Percentiles rank a stretch among this genome's conserved stretches.
Conservation (phyloP, 1,284 basidiomycete genomes). For the Cystobasidium sp. region DNA sequence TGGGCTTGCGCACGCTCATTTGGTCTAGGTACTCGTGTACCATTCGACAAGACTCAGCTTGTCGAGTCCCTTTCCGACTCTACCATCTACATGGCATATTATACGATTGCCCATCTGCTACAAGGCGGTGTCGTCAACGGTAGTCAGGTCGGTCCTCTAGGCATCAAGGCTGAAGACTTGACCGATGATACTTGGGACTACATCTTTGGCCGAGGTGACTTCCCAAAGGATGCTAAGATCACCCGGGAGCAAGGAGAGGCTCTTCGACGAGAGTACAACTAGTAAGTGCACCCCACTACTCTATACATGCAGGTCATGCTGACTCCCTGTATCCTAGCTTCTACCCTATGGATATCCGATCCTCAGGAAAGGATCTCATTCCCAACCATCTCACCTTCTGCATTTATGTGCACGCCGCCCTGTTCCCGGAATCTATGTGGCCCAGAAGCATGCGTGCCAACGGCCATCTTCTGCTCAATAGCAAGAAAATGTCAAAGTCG, state of each 20-base stretch:
- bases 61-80: constrained; percentile 97
- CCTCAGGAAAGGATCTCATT: constrained; percentile 98
- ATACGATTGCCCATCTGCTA: constrained; percentile 87
- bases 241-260: constrained; percentile 76
- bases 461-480: constrained; percentile 96
- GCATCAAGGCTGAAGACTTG: constrained; percentile 86
- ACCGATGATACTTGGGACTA: constrained; percentile 98
- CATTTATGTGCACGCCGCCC: constrained; percentile 89
- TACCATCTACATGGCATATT: constrained; percentile 99
- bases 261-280: constrained; percentile 84
- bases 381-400: constrained; percentile 96
- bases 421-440: constrained; percentile 95
- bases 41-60: constrained; percentile 96
- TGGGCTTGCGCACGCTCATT: constrained; percentile 99
- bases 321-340: constrained; percentile 67
- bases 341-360: constrained; percentile 97
- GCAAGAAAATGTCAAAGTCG: constrained; percentile 98
- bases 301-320: not conserved
- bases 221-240: constrained; percentile 69
- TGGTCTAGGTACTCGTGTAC: constrained; percentile 92
- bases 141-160: constrained; percentile 73
- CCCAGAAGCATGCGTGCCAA: constrained; percentile 90
- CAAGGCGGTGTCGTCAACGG: constrained; percentile 65
- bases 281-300: constrained; percentile 2
- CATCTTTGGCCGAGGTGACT: constrained; percentile 76